Evolutionary conservation across 805 yeast species (phyloP).

Genomic region (Metschnikowia kofuensis): DNA sequence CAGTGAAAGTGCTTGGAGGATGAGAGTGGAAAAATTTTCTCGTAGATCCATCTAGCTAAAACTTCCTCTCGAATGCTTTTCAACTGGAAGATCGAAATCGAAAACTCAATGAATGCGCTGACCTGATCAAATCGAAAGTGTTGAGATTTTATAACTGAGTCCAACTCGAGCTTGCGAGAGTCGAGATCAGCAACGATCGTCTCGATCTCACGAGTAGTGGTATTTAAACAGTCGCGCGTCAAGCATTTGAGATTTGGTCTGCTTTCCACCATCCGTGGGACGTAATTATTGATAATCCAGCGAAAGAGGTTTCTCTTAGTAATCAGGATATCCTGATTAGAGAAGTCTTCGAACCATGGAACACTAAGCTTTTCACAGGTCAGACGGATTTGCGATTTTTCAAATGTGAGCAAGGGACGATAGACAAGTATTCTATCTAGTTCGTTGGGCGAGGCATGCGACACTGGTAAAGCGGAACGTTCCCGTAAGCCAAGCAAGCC

Average conservation of each 20-base stretch:
- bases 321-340: slow-evolving; percentile 52
- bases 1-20: slow-evolving; percentile 37
- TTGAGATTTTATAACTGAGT: not conserved
- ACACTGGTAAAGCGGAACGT: slow-evolving; percentile 26
- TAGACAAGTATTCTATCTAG: slow-evolving; percentile 22
- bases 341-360: slow-evolving; percentile 68
- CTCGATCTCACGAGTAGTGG: slow-evolving; percentile 10
- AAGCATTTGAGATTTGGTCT: slow-evolving; percentile 6
- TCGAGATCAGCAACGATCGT: slow-evolving; percentile 5
- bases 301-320: slow-evolving; percentile 61
- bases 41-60: slow-evolving; percentile 30
- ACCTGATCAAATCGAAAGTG: not conserved
- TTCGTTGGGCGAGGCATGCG: slow-evolving; percentile 16
- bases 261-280: slow-evolving; percentile 18
- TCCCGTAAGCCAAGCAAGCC: slow-evolving; percentile 59
- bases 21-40: slow-evolving; percentile 26
- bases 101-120: not conserved
- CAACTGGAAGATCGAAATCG: not conserved
- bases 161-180: not conserved
- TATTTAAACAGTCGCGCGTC: slow-evolving; percentile 10
- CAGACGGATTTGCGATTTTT: slow-evolving; percentile 43
- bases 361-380: slow-evolving; percentile 43
- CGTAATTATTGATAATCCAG: slow-evolving; percentile 24
- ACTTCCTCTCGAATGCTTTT: slow-evolving; percentile 8
- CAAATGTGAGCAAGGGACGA: slow-evolving; percentile 52